phyloP scores from a whole-genome alignment of 208 protist genomes.

The Leishmania martiniquensis region DNA sequence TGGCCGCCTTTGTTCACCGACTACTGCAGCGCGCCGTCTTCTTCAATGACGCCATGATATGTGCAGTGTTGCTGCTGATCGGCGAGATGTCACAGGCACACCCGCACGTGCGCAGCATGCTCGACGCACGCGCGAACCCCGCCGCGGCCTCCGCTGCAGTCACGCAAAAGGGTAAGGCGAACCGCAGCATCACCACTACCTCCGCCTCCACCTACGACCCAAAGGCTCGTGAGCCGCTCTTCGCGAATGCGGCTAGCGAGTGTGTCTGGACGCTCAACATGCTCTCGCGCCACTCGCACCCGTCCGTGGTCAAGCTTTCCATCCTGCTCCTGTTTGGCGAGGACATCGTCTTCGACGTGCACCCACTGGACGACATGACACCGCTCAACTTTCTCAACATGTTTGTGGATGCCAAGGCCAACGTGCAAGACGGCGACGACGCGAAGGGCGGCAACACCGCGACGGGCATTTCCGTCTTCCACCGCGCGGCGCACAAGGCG shows the following conservation, averaged over 20 bases:
- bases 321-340: conserved; percentile 86
- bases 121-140: conserved; percentile 18
- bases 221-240: conserved; percentile 88
- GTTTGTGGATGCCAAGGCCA: conserved; percentile 85
- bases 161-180: background rate
- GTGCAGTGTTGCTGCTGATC: conserved; percentile 88
- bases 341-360: conserved; percentile 87
- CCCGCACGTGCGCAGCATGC: conserved; percentile 47
- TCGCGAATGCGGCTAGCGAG: conserved; percentile 67
- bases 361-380: conserved; percentile 93
- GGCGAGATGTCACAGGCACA: conserved; percentile 82
- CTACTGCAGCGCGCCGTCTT: conserved; percentile 88
- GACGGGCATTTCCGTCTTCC: conserved; percentile 81
- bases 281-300: conserved; percentile 87
- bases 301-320: conserved; percentile 89
- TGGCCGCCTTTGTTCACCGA: conserved; percentile 91
- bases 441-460: conserved; percentile 32
- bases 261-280: conserved; percentile 84
- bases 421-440: conserved; percentile 43
- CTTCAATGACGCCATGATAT: conserved; percentile 87
- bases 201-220: conserved; percentile 68
- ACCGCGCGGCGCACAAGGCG: conserved; percentile 61
- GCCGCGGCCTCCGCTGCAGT: background rate
- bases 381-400: conserved; percentile 87
- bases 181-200: background rate